phyloP scores from a whole-genome alignment of 2,329 filamentous ascomycete species.

The Trichoderma aggressivum region DNA sequence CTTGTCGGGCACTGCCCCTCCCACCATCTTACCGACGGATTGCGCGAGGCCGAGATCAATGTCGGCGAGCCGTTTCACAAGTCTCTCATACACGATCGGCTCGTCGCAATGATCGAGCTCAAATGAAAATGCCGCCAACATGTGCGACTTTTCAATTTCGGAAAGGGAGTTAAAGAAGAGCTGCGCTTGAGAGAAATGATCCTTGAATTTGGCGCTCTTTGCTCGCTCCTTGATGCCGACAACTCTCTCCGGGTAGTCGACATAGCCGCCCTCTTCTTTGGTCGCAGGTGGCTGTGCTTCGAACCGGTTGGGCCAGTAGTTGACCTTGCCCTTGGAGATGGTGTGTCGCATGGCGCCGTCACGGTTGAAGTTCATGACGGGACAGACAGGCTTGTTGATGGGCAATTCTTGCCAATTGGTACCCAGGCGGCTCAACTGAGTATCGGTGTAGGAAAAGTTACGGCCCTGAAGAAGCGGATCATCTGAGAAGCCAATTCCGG shows the following conservation, averaged over 20 bases:
- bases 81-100: constrained; percentile 67
- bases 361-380: constrained; percentile 72
- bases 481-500: constrained; percentile 71
- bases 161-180: constrained; percentile 79
- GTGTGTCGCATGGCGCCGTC: constrained; percentile 71
- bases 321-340: constrained; percentile 65
- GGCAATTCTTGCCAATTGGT: constrained; percentile 74
- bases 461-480: constrained; percentile 72
- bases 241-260: constrained; percentile 61
- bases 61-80: constrained; percentile 65
- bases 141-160: constrained; percentile 64
- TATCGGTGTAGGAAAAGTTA: constrained; percentile 72
- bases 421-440: constrained; percentile 67
- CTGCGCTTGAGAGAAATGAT: constrained; percentile 75
- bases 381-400: constrained; percentile 72
- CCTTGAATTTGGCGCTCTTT: constrained; percentile 69
- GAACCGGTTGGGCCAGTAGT: constrained; percentile 60
- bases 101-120: constrained; percentile 83
- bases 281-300: constrained; percentile 64
- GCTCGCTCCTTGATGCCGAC: constrained; percentile 68
- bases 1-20: constrained; percentile 56
- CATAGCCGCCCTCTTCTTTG: constrained; percentile 61
- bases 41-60: constrained; percentile 70
- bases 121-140: constrained; percentile 69
- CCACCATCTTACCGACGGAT: constrained; percentile 66